Conservation (phyloP, 2,329 filamentous ascomycete species). For the Mycosphaerella sp. region DNA sequence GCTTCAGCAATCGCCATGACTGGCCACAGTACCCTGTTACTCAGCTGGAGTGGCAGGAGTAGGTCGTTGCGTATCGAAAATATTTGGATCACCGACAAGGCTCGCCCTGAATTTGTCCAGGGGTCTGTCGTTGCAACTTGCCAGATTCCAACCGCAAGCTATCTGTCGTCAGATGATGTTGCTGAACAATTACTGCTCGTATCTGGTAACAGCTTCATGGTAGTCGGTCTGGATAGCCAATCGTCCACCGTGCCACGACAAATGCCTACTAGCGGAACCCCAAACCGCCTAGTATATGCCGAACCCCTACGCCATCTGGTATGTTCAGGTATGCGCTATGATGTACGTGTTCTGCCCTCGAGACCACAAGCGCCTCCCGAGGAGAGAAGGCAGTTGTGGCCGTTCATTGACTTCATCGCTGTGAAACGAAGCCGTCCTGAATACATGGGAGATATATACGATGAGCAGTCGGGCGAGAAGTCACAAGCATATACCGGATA, state of each 20-base stretch:
- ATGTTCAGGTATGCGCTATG: slow-evolving; percentile 40
- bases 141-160: slow-evolving; percentile 22
- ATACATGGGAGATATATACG: background rate
- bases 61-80: slow-evolving; percentile 20
- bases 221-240: slow-evolving; percentile 17
- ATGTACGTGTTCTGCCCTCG: slow-evolving; percentile 27
- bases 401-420: slow-evolving; percentile 45
- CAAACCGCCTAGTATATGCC: slow-evolving; percentile 29
- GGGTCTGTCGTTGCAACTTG: slow-evolving; percentile 22
- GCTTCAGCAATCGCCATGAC: slow-evolving; percentile 24
- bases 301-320: slow-evolving; percentile 40
- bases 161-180: slow-evolving; percentile 17
- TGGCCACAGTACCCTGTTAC: slow-evolving; percentile 23
- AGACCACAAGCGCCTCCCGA: slow-evolving; percentile 25
- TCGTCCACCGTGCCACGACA: slow-evolving; percentile 28
- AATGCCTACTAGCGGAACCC: slow-evolving; percentile 27
- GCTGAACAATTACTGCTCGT: slow-evolving; percentile 26
- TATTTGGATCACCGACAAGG: slow-evolving; percentile 29
- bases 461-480: background rate
- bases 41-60: slow-evolving; percentile 22
- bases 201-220: slow-evolving; percentile 22
- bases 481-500: slow-evolving; percentile 1
- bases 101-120: slow-evolving; percentile 26
- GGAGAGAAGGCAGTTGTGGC: slow-evolving; percentile 35
- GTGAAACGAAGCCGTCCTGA: slow-evolving; percentile 9